Conservation (phyloP, 2,329 filamentous ascomycete genomes). For the Fusarium papillatum region DNA sequence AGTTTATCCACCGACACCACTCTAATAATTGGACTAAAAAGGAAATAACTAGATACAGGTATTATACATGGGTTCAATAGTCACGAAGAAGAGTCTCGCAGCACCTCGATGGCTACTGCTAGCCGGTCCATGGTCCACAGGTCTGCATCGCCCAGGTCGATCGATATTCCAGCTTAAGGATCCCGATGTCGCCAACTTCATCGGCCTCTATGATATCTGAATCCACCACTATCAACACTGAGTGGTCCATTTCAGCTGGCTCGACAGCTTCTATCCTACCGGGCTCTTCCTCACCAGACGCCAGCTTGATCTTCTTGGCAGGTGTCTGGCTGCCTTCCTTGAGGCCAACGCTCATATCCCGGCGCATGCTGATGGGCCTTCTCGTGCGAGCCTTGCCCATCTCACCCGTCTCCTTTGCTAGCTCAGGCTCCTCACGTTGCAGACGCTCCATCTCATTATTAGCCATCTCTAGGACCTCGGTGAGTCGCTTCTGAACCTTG, state of each 20-base stretch:
- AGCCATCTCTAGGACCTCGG: slow-evolving; percentile 72
- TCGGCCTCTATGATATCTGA: slow-evolving; percentile 53
- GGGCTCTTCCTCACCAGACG: slow-evolving; percentile 38
- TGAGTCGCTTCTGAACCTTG: slow-evolving; percentile 76
- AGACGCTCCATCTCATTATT: slow-evolving; percentile 70
- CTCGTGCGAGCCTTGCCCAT: slow-evolving; percentile 61
- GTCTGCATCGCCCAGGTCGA: slow-evolving; percentile 57
- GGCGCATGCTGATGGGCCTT: slow-evolving; percentile 67
- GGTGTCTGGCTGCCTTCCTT: slow-evolving; percentile 42
- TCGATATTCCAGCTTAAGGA: slow-evolving; percentile 57
- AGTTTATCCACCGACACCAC: background rate
- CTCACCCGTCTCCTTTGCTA: slow-evolving; percentile 55
- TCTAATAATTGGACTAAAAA: background rate
- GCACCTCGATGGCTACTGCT: slow-evolving; percentile 28
- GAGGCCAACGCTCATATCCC: slow-evolving; percentile 52
- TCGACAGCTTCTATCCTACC: slow-evolving; percentile 42
- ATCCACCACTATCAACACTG: slow-evolving; percentile 50
- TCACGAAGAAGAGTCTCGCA: slow-evolving; percentile 2
- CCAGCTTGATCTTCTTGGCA: slow-evolving; percentile 41
- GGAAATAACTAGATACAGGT: background rate
- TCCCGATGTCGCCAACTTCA: slow-evolving; percentile 55
- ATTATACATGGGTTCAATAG: background rate
- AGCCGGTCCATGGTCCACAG: slow-evolving; percentile 56
- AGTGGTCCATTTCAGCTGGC: slow-evolving; percentile 24
- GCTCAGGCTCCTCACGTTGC: slow-evolving; percentile 64